Percentiles rank a stretch among this genome's conserved stretches.
phyloP scores from a whole-genome alignment of 2,329 filamentous ascomycete species.

The Penicillium italicum region DNA sequence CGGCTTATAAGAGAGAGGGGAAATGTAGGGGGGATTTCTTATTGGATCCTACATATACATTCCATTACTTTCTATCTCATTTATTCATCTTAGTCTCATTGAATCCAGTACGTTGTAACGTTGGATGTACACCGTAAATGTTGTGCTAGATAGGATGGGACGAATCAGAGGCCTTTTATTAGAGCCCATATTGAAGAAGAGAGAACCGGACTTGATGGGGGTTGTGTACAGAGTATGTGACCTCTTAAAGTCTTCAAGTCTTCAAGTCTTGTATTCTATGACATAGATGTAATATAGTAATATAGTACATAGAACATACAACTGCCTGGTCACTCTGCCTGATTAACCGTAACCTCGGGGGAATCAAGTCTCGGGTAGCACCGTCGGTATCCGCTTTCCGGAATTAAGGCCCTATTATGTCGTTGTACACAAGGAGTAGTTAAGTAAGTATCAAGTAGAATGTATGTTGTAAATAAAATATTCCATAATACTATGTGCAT shows the following conservation, averaged over 20 bases:
- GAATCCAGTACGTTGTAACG: not conserved
- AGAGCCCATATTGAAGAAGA: constrained; percentile 1
- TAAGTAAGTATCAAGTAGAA: too few relatives aligned
- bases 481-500: not conserved
- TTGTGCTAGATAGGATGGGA: not conserved
- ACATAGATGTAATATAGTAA: not conserved
- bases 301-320: not conserved
- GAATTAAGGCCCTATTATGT: too few relatives aligned
- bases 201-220: constrained; percentile 5
- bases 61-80: not conserved
- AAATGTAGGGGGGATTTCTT: not conserved
- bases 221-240: not conserved
- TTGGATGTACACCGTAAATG: not conserved
- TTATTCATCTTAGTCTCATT: not conserved
- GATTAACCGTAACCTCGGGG: constrained; percentile 27
- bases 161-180: constrained; percentile 32
- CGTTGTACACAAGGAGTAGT: too few relatives aligned
- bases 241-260: not conserved
- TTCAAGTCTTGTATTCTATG: not conserved
- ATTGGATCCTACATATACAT: not conserved
- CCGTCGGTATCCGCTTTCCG: constrained; percentile 20
- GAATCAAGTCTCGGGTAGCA: constrained; percentile 19
- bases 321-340: constrained; percentile 2
- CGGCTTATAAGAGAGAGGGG: not conserved
- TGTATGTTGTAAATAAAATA: too few relatives aligned